Evolutionary conservation across 2,329 filamentous ascomycete species (phyloP).

Genomic region (Alternaria sp.): DNA sequence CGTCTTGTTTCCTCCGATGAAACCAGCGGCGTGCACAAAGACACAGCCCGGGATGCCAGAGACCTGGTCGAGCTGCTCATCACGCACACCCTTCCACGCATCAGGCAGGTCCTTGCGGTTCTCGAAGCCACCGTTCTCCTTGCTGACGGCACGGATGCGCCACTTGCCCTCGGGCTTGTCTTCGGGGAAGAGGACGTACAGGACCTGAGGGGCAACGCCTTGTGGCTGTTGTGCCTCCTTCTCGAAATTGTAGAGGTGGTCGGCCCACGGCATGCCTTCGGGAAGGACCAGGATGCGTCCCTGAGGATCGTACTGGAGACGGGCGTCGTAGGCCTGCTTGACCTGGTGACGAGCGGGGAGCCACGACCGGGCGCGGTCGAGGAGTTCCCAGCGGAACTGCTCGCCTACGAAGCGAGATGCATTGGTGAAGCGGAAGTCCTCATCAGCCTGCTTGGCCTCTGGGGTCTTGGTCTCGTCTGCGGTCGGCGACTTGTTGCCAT

Average conservation of each 20-base stretch:
- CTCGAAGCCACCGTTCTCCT: slow-evolving; percentile 83
- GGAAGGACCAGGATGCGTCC: slow-evolving; percentile 82
- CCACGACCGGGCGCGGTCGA: slow-evolving; percentile 79
- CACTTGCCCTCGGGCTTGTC: slow-evolving; percentile 78
- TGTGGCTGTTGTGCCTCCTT: slow-evolving; percentile 55
- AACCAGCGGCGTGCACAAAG: slow-evolving; percentile 93
- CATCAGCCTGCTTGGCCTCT: slow-evolving; percentile 66
- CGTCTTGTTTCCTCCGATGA: slow-evolving; percentile 94
- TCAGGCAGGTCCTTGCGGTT: slow-evolving; percentile 92
- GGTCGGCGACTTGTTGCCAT: slow-evolving; percentile 60
- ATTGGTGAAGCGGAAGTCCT: slow-evolving; percentile 79
- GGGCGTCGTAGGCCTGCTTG: slow-evolving; percentile 73
- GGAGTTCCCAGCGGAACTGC: slow-evolving; percentile 82
- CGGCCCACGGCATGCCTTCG: slow-evolving; percentile 90
- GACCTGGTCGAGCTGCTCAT: slow-evolving; percentile 80
- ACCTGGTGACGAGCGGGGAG: slow-evolving; percentile 85
- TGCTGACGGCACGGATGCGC: slow-evolving; percentile 92
- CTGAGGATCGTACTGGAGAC: slow-evolving; percentile 70
- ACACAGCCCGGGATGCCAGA: slow-evolving; percentile 75
- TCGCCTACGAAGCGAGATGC: slow-evolving; percentile 87
- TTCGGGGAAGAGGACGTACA: slow-evolving; percentile 93
- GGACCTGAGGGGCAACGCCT: slow-evolving; percentile 62
- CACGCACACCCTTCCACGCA: slow-evolving; percentile 88
- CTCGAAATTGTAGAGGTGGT: slow-evolving; percentile 91
- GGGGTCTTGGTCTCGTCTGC: slow-evolving; percentile 37